Conservation (phyloP, 2,329 filamentous ascomycete species). For the Colletotrichum aenigma region DNA sequence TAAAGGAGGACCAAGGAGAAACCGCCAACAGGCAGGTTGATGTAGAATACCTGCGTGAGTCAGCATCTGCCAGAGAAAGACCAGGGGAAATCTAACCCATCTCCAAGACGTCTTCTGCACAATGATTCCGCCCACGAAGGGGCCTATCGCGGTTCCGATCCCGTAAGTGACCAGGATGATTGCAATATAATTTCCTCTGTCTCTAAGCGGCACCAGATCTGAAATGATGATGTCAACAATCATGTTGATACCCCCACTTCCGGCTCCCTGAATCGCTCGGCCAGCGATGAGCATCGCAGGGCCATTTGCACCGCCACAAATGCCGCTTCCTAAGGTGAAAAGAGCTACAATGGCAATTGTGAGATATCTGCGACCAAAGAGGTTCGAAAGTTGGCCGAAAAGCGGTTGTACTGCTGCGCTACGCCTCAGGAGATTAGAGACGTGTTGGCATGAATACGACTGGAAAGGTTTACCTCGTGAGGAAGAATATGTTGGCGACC, state of each 20-base stretch:
- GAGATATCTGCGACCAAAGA: constrained; percentile 55
- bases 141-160: constrained; percentile 36
- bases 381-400: constrained; percentile 52
- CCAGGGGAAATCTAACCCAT: constrained; percentile 31
- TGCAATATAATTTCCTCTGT: constrained; percentile 44
- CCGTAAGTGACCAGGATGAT: constrained; percentile 34
- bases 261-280: constrained; percentile 52
- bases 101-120: constrained; percentile 39
- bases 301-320: constrained; percentile 51
- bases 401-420: constrained; percentile 49
- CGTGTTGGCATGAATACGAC: neutral
- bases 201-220: constrained; percentile 53
- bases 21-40: constrained; percentile 43
- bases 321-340: constrained; percentile 56
- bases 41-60: constrained; percentile 41
- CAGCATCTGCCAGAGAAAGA: neutral
- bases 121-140: constrained; percentile 34
- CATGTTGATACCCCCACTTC: constrained; percentile 37
- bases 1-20: neutral
- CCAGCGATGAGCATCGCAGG: constrained; percentile 53
- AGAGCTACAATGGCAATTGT: constrained; percentile 44
- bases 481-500: constrained; percentile 27
- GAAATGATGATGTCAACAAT: constrained; percentile 37
- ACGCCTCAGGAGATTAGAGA: neutral
- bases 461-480: constrained; percentile 19